Evolutionary conservation across 2,329 filamentous ascomycete species (phyloP), one percentile per base, ranked within the genome.

Genomic region (Colletotrichum magnum): DNA sequence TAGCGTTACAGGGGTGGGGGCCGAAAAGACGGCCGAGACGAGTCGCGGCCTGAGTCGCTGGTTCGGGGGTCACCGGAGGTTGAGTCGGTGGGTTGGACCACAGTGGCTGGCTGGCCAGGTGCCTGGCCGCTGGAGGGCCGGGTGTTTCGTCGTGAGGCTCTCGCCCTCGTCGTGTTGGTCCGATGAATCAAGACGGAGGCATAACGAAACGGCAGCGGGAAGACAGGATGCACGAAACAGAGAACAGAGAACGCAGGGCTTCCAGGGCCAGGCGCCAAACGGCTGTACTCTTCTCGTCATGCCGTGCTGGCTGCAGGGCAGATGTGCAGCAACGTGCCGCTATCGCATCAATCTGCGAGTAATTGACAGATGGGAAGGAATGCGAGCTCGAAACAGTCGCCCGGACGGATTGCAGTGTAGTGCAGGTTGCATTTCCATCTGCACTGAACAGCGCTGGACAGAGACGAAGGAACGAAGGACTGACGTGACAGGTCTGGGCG

Each of bases 401-500:
- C 32, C 32, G 32, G 32, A 10, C 32, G 32, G 10, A 10, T 10
- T 10, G 32, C 32, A 36, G 32, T 10, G 7, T 3, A 10, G 2
- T 10, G 32, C 32, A 36, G 32, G 32, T 36, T 36, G 32, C 32
- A 36, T 32, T 7, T 18, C 18, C 18, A 18, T 18, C 18, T 7
- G 28, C 28, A 9, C 28, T 32, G 28, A 32, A 9, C 28, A 7
- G 21, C 21, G 21, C 21, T 24, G 16, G 15, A n/a, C 16, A 16
- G 45, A 41, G 12, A 39, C 41, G 32, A 21, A 18, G 51, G 59
- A 58, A 36, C 36, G 21, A 48, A 57, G 24, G 24, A 39, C 24
- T 68, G 65, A 59, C 65, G 65, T 68, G 65, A 59, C 65, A 68
- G 65, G 65, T 68, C 60, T 68, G 54, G 65, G 61, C 60, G 60